Evolutionary conservation across 169 alveolate species (phyloP).

Genomic region (Babesia ovata): DNA sequence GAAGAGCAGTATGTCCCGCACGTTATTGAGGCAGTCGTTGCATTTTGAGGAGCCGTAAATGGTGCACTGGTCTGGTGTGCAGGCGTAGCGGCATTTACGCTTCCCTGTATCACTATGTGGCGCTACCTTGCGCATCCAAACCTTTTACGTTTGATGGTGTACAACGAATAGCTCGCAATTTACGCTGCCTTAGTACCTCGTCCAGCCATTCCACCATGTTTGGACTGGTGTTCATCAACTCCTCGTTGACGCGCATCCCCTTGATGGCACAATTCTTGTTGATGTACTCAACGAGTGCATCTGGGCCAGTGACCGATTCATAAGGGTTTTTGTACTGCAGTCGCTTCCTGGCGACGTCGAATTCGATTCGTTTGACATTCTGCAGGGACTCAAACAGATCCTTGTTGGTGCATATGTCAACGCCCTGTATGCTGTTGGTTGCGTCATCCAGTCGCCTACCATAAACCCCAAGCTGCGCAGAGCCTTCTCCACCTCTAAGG

Average conservation of each 20-base stretch:
- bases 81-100: conserved; percentile 68
- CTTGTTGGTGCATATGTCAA: conserved; percentile 68
- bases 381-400: conserved; percentile 57
- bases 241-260: conserved; percentile 67
- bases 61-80: conserved; percentile 66
- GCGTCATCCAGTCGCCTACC: conserved; percentile 16
- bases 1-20: conserved; percentile 68
- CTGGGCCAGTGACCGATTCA: conserved; percentile 53
- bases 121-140: not conserved
- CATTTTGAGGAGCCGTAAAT: conserved; percentile 72
- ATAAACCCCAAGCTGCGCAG: conserved; percentile 64
- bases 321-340: conserved; percentile 57
- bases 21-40: conserved; percentile 67
- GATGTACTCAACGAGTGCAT: conserved; percentile 41
- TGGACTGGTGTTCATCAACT: conserved; percentile 58
- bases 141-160: conserved; percentile 71
- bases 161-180: conserved; percentile 66
- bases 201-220: conserved; percentile 66
- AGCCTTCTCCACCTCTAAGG: conserved; percentile 65
- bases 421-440: conserved; percentile 44
- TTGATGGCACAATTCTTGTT: conserved; percentile 18
- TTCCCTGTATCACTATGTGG: conserved; percentile 37
- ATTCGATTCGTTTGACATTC: conserved; percentile 64
- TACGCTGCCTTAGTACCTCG: conserved; percentile 64
- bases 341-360: conserved; percentile 53